Conservation (phyloP, 1,284 basidiomycete species). For the Mycosarcoma mackinlayi region DNA sequence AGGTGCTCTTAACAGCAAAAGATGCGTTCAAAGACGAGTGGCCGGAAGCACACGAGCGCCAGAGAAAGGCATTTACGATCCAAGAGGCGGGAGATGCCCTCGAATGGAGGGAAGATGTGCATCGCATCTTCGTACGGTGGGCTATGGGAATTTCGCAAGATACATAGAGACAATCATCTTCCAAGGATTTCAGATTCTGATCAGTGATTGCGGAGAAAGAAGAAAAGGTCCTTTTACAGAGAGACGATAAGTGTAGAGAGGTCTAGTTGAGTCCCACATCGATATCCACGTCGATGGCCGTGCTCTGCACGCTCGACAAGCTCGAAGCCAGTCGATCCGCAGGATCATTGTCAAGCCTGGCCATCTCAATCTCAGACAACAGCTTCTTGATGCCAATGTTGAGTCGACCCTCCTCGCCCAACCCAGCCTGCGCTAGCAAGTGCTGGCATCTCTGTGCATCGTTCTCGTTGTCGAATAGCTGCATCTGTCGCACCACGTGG, state of each 20-base stretch:
- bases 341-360: conserved; percentile 77
- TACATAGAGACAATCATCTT: conserved; percentile 3
- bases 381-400: conserved; percentile 89
- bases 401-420: conserved; percentile 74
- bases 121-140: conserved; percentile 34
- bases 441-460: conserved; percentile 76
- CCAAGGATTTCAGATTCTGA: too few species aligned
- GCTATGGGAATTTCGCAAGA: conserved; percentile 4
- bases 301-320: conserved; percentile 51
- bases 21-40: conserved; percentile 28
- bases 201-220: too few species aligned
- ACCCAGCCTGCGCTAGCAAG: conserved; percentile 81
- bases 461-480: conserved; percentile 76
- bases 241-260: not conserved
- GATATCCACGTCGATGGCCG: conserved; percentile 48
- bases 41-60: conserved; percentile 57
- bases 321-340: conserved; percentile 68
- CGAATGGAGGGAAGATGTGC: conserved; percentile 55
- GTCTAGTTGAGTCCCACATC: conserved; percentile 50
- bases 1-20: conserved; percentile 28
- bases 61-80: conserved; percentile 36
- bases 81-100: conserved; percentile 45
- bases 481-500: conserved; percentile 82
- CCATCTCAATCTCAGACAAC: conserved; percentile 93
- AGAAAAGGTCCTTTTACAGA: too few species aligned